Base-by-base conservation (phyloP, 192 early-diverging fungal species). In the Podila verticillata region DNA sequence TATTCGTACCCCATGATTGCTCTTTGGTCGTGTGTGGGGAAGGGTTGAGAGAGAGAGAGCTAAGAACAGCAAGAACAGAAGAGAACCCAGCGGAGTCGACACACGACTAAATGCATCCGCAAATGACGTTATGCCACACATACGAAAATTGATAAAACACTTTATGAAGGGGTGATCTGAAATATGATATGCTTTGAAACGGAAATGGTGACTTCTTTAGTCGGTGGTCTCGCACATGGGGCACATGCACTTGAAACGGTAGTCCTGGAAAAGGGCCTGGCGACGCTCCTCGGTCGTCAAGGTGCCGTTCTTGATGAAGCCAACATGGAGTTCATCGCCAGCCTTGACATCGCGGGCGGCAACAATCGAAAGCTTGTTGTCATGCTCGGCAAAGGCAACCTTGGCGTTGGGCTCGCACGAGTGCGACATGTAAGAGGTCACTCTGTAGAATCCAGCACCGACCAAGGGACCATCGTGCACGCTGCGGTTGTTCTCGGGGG, bases 361-460 rank as follows among this genome's bases (percentile, higher is more conserved):
- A 48, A 89, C 84, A 49, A 96, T 49, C 9, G 91, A 82, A 12
- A 90, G 82, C 65, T 74, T 82, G 64, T 88, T 74, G 48, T 84
- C 87, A 57, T 79, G 73, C 5, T 82, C 84, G 10, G 82, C 75
- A 81, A 91, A 94, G 32, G 68, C 82, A 39, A 91, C 70, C 79
- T 90, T 81, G 36, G 73, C 63, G 47, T 87, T 87, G 31, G 83
- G 73, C 26, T 87, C 84, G 82, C 93, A 96, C 61, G 88, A 86
- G 80, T 96, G 93, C 17, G 88, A 79, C 63, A 95, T 82, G 73
- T 92, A 91, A 17, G 90, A 87, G 29, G 91, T 82, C 47, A 92
- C 91, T 74, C 90, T 87, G 83, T 96, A 96, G 68, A 95, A 87
- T 63, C 88, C 90, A 34, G 90, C 82, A 15, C 92, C 95, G 48